Conservation (phyloP, 1,284 basidiomycete genomes). For the Chiua sp. region DNA sequence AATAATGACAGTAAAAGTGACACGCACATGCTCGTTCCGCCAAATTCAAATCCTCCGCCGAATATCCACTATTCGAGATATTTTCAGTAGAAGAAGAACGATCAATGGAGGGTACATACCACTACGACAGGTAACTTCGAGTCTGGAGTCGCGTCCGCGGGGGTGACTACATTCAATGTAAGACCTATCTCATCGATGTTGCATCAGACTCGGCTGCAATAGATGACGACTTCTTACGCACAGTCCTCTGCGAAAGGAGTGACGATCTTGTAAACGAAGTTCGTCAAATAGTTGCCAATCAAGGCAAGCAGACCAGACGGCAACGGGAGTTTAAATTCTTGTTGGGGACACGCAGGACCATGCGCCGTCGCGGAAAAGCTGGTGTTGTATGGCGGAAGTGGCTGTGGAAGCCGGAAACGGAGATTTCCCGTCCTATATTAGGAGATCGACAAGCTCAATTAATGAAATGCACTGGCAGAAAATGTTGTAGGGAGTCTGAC, state of each 20-base stretch:
- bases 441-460: constrained; percentile 34
- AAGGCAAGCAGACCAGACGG: constrained; percentile 7
- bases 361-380: constrained; percentile 33
- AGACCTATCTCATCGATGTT: constrained; percentile 40
- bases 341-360: constrained; percentile 45
- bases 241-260: too few relatives aligned
- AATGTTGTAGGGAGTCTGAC: too few relatives aligned
- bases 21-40: constrained; percentile 14
- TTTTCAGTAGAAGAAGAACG: too few relatives aligned
- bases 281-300: constrained; percentile 7
- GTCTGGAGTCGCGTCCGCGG: constrained; percentile 21
- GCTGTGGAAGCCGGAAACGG: too few relatives aligned
- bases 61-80: constrained; percentile 23
- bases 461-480: constrained; percentile 42
- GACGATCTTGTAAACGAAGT: not conserved
- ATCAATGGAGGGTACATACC: constrained; percentile 26
- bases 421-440: constrained; percentile 26
- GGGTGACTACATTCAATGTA: too few relatives aligned
- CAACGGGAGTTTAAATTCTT: constrained; percentile 16
- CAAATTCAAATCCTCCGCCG: constrained; percentile 40
- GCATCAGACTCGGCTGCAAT: not conserved
- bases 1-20: too few relatives aligned
- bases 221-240: constrained; percentile 9
- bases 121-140: constrained; percentile 48
- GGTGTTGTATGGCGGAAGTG: too few relatives aligned